Evolutionary conservation across 2,329 filamentous ascomycete species (phyloP), one percentile per base, ranked within the genome.

Genomic region (Pestalotiopsis sp.): DNA sequence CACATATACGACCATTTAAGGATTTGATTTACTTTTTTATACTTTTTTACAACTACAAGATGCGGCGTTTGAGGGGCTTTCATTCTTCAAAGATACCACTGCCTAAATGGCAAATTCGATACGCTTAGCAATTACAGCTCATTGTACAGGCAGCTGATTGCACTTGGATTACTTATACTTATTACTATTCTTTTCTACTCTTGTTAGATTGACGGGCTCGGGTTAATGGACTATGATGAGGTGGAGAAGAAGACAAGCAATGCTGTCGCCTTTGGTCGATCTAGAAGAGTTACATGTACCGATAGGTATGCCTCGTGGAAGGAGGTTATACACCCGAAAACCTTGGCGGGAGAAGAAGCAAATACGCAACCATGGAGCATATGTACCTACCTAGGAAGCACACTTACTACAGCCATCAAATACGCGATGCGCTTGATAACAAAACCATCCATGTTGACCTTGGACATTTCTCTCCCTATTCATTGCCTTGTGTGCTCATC

Each of bases 21-120:
- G 25, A 39, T 58, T 62, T 62, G 49, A 39, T 59, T 73, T 72
- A 52, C 27, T 60, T 60, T 52, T 36, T 9, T 9, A 36, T 9
- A 9, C 7, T 36, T 36, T 36, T 36, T 36, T 36, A 36, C 31
- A 9, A 56, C 49, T 73, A 71, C 69, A 65, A 69, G 72, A 73
- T 71, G 66, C 68, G 76, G 76, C 74, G 76, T 77, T 36, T 67
- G 68, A 71, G 68, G 65, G 70, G 71, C 59, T 68, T 71, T n/a
- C 20, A 49, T 52, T 52, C 60, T 70, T 71, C 67, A 72, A 76
- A 75, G 76, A 77, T 77, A 77, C 74, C 76, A 77, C 68, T 68
- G 72, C 72, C 70, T 74, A 71, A 60, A 66, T 58, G 70, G 71
- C 68, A 72, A 70, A 67, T 73, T 70, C 59, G 68, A 73, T 71